A percentile compares a stretch with the other conserved stretches of the same genome.
phyloP scores from a whole-genome alignment of 805 yeast genomes.

The Tanozyma kutaoensis region DNA sequence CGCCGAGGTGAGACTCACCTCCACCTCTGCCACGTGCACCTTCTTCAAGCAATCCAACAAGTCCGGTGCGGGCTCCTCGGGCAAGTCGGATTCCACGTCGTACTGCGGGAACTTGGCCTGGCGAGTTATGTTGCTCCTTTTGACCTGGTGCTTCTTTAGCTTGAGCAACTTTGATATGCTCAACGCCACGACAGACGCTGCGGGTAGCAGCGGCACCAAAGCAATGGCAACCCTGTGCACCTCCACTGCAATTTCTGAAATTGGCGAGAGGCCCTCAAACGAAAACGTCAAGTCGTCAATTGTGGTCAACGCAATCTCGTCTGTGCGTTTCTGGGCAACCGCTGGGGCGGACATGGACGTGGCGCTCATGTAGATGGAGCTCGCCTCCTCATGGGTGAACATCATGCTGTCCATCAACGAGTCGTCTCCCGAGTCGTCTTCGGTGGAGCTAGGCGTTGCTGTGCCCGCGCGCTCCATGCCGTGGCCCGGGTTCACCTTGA shows the following conservation, averaged over 20 bases:
- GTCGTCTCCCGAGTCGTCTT: conserved; percentile 20
- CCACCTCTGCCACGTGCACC: conserved; percentile 22
- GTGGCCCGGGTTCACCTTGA: conserved; percentile 21
- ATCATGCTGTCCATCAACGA: conserved; percentile 45
- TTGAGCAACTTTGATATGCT: conserved; percentile 23
- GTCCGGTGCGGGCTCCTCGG: too few relatives aligned
- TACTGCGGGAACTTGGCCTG: conserved; percentile 13
- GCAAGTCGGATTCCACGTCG: too few relatives aligned
- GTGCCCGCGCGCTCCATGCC: conserved; percentile 1
- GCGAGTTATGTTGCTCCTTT: conserved; percentile 6
- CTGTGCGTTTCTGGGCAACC: too few relatives aligned
- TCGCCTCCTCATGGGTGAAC: conserved; percentile 56
- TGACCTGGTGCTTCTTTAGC: conserved; percentile 16
- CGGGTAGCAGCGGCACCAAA: conserved; percentile 27
- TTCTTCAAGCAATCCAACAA: conserved; percentile 25
- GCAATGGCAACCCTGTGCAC: conserved; percentile 30
- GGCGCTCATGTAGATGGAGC: conserved; percentile 76
- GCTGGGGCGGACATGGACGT: conserved; percentile 33
- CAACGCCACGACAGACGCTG: conserved; percentile 20
- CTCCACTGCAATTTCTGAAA: conserved; percentile 22
- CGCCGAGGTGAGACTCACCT: conserved; percentile 34
- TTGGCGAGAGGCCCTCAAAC: conserved; percentile 33
- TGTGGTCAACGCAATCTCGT: conserved; percentile 7
- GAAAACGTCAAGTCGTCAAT: conserved; percentile 24
- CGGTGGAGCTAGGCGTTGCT: conserved; percentile 1